Evolutionary conservation across 176 grass and related monocot genomes (phyloP).

Genomic region (Avena eriantha): DNA sequence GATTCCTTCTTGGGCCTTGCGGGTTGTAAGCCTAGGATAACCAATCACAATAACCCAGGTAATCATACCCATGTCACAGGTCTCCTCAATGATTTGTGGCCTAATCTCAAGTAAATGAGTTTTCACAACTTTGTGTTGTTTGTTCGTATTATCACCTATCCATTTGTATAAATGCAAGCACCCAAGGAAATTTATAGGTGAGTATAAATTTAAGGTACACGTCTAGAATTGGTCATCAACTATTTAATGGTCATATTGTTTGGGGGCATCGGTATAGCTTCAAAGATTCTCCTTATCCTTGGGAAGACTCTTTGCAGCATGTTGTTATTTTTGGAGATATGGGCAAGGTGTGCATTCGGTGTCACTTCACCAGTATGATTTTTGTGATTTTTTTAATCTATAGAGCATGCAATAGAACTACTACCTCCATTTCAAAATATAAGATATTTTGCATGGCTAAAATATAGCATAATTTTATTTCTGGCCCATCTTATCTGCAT

Average conservation of each 20-base stretch:
- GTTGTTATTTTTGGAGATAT: slow-evolving; percentile 88
- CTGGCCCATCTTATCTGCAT: background rate
- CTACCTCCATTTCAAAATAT: too few species aligned
- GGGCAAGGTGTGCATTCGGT: slow-evolving; percentile 61
- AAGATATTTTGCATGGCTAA: too few species aligned
- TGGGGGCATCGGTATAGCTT: slow-evolving; percentile 79
- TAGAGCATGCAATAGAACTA: background rate
- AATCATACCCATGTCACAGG: slow-evolving; percentile 21
- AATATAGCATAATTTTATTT: background rate
- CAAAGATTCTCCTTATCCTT: slow-evolving; percentile 77
- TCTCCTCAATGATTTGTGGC: slow-evolving; percentile 82
- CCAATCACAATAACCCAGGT: too few species aligned
- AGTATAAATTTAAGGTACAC: slow-evolving; percentile 68
- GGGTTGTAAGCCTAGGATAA: too few species aligned
- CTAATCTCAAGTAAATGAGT: slow-evolving; percentile 66
- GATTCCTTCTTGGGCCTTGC: too few species aligned
- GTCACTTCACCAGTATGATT: background rate
- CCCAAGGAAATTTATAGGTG: slow-evolving; percentile 1
- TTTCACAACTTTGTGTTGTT: slow-evolving; percentile 1
- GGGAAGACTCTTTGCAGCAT: slow-evolving; percentile 79
- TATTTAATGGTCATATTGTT: slow-evolving; percentile 64
- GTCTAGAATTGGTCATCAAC: slow-evolving; percentile 66
- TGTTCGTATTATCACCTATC: background rate
- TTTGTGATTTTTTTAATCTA: background rate
- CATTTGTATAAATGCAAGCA: slow-evolving; percentile 18